Evolutionary conservation across 2,329 filamentous ascomycete species (phyloP).

Genomic region (Microcyclospora pomicola): DNA sequence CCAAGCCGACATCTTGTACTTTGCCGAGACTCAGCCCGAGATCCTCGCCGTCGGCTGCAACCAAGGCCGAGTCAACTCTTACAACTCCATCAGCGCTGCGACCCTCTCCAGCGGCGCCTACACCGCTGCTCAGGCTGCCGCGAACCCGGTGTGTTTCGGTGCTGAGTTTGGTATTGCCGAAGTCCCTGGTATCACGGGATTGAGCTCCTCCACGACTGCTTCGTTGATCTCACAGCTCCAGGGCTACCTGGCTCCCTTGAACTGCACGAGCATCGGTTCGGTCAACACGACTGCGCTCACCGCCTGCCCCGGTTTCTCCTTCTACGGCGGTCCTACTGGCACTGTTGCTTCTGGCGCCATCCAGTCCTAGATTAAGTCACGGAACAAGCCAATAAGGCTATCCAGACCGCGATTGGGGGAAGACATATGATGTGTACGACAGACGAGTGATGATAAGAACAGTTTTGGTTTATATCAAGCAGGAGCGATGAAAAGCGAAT

Average conservation of each 20-base stretch:
- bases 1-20: slow-evolving; percentile 16
- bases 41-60: slow-evolving; percentile 24
- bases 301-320: slow-evolving; percentile 15
- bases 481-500: too few relatives aligned
- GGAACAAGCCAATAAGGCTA: too few relatives aligned
- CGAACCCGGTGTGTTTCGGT: slow-evolving; percentile 18
- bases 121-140: slow-evolving; percentile 20
- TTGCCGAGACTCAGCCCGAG: slow-evolving; percentile 15
- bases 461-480: too few relatives aligned
- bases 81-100: slow-evolving; percentile 19
- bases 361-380: slow-evolving; percentile 2
- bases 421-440: too few relatives aligned
- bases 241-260: slow-evolving; percentile 5
- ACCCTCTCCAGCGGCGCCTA: slow-evolving; percentile 29
- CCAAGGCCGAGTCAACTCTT: slow-evolving; percentile 22
- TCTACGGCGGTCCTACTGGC: slow-evolving; percentile 18
- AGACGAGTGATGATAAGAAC: too few relatives aligned
- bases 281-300: slow-evolving; percentile 15
- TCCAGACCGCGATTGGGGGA: too few relatives aligned
- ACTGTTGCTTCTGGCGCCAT: slow-evolving; percentile 17
- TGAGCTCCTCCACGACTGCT: slow-evolving; percentile 1
- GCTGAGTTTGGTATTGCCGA: slow-evolving; percentile 11
- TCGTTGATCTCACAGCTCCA: slow-evolving; percentile 7
- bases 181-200: slow-evolving; percentile 11
- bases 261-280: slow-evolving; percentile 12